A percentile compares a stretch with the other conserved stretches of the same genome.
These are phyloP conservation scores for Medicago ruthenica DNA, from an alignment of 306 rosid genomes.

Conservation along the genomic window DNA sequence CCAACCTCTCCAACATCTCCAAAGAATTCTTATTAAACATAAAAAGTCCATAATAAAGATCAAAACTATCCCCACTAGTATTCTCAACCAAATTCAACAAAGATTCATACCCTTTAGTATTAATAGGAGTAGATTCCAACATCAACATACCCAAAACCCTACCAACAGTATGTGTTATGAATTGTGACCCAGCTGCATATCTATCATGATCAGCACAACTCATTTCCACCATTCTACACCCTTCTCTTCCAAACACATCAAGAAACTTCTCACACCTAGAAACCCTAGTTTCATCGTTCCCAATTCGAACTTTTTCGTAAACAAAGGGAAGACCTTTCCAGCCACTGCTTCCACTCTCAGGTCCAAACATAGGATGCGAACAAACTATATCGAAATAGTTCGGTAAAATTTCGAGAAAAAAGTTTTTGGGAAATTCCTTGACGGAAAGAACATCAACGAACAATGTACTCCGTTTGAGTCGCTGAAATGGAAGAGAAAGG, in stretches of 20 bases:
- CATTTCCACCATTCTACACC: constrained; percentile 86
- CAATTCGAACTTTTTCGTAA: constrained; percentile 73
- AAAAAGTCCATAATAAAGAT: constrained; percentile 79
- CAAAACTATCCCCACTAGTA: constrained; percentile 75
- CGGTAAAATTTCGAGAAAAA: constrained; percentile 58
- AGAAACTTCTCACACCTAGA: constrained; percentile 62
- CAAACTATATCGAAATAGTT: constrained; percentile 67
- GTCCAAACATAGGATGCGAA: constrained; percentile 92
- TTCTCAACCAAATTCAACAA: constrained; percentile 75
- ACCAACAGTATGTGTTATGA: constrained; percentile 84
- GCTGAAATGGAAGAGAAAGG: constrained; percentile 63
- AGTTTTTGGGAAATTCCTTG: constrained; percentile 70
- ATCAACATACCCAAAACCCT: constrained; percentile 65
- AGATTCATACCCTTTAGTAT: constrained; percentile 77
- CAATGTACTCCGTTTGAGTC: constrained; percentile 74
- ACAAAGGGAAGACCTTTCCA: constrained; percentile 66
- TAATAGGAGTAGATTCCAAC: constrained; percentile 78
- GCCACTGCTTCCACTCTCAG: constrained; percentile 57
- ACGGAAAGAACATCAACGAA: constrained; percentile 83
- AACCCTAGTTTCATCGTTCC: constrained; percentile 53
- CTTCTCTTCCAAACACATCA: constrained; percentile 64
- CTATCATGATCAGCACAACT: constrained; percentile 71
- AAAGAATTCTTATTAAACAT: constrained; percentile 72
- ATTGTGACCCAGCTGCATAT: constrained; percentile 73
- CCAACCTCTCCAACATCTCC: constrained; percentile 74